phyloP scores from a whole-genome alignment of 1,284 basidiomycete species.

The Caloboletus inedulis region DNA sequence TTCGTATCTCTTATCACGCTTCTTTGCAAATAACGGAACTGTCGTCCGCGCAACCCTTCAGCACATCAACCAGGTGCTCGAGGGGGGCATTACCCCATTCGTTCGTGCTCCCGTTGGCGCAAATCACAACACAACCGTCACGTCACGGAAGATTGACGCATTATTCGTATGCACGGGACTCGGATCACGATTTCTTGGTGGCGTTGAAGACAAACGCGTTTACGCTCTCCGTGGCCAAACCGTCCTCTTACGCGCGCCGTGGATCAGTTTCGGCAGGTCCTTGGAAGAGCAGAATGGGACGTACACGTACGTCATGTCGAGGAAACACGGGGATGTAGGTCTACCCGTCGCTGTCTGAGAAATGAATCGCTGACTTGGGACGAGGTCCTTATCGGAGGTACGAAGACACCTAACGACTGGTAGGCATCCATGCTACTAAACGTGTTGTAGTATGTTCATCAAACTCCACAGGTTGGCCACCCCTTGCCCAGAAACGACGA shows the following conservation, averaged over 20 bases:
- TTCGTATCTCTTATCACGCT: slow-evolving; percentile 5
- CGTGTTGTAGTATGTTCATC: background rate
- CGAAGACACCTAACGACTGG: slow-evolving; percentile 60
- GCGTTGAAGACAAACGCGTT: slow-evolving; percentile 69
- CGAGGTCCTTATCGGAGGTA: slow-evolving; percentile 65
- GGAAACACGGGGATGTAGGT: slow-evolving; percentile 60
- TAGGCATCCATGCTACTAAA: slow-evolving; percentile 19
- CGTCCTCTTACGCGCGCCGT: slow-evolving; percentile 70
- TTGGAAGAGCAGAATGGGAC: slow-evolving; percentile 44
- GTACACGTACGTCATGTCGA: slow-evolving; percentile 70
- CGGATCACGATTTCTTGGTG: slow-evolving; percentile 69
- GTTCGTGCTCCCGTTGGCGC: background rate
- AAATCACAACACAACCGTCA: background rate
- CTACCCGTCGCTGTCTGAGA: background rate
- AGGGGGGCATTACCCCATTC: slow-evolving; percentile 45
- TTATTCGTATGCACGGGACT: slow-evolving; percentile 56
- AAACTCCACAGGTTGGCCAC: slow-evolving; percentile 40
- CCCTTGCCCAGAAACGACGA: slow-evolving; percentile 57
- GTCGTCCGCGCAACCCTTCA: slow-evolving; percentile 55
- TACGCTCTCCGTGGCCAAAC: slow-evolving; percentile 85
- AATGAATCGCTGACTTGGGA: background rate
- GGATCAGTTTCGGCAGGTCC: slow-evolving; percentile 60
- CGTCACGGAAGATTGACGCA: background rate
- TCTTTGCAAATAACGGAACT: slow-evolving; percentile 1
- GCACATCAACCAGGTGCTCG: slow-evolving; percentile 61